Percentiles rank a stretch among this genome's conserved stretches.
phyloP scores from a whole-genome alignment of 2,329 filamentous ascomycete genomes.

The Biscogniauxia sp. region DNA sequence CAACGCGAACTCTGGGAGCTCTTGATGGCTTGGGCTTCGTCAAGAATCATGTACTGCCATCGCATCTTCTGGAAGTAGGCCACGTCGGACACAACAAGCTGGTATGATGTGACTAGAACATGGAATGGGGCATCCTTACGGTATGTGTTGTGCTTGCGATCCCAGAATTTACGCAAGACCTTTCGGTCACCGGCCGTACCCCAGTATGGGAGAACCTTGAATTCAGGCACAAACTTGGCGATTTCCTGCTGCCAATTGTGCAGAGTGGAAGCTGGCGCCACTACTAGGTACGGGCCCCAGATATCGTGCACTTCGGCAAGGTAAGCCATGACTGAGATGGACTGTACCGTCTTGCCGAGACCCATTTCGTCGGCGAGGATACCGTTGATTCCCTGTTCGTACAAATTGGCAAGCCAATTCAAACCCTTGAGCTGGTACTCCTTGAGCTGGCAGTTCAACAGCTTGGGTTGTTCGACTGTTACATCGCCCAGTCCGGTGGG shows the following conservation, averaged over 20 bases:
- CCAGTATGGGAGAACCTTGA: slow-evolving; percentile 98
- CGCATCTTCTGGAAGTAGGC: slow-evolving; percentile 98
- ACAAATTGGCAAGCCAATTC: slow-evolving; percentile 98
- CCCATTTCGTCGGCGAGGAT: slow-evolving; percentile 99
- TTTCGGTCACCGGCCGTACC: slow-evolving; percentile 92
- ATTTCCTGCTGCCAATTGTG: slow-evolving; percentile 99
- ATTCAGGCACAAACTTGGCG: slow-evolving; percentile 84
- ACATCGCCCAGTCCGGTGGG: slow-evolving; percentile 92
- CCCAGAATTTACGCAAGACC: slow-evolving; percentile 97
- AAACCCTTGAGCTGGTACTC: slow-evolving; percentile 99
- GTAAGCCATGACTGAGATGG: slow-evolving; percentile 98
- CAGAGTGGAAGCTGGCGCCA: slow-evolving; percentile 90
- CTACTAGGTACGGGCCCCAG: slow-evolving; percentile 96
- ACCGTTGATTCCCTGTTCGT: slow-evolving; percentile 99
- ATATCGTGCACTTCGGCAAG: slow-evolving; percentile 96
- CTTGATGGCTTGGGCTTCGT: slow-evolving; percentile 98
- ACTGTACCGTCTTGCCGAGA: slow-evolving; percentile 98
- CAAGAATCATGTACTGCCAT: slow-evolving; percentile 99
- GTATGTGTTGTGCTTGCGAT: slow-evolving; percentile 95
- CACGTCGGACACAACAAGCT: slow-evolving; percentile 92
- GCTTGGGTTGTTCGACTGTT: slow-evolving; percentile 89
- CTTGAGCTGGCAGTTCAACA: slow-evolving; percentile 91
- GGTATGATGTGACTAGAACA: slow-evolving; percentile 94
- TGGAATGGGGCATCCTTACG: slow-evolving; percentile 92
- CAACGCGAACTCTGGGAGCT: slow-evolving; percentile 93